Evolutionary conservation across 768 basidiomycete genomes (phyloP), one percentile per base, ranked within the genome.

Genomic region (Collybia sordida): DNA sequence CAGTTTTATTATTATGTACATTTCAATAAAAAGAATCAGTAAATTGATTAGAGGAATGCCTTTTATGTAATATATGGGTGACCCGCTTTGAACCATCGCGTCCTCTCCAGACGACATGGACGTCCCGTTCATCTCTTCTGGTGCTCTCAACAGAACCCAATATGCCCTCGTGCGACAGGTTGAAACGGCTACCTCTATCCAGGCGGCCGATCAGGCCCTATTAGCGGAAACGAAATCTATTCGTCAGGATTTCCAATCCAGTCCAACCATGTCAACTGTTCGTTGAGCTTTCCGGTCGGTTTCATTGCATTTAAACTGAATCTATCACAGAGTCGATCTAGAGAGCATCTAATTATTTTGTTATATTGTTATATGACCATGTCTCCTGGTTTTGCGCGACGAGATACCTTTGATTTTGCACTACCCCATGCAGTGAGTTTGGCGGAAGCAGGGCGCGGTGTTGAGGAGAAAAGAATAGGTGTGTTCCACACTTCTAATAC

Each of bases 371-470:
- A 75, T 6, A 81, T 78, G 65, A 69, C 74, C 23, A 68, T 75
- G 19, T 69, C 77, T 8, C 63, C 76, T 28, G 74, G 74, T 4
- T 68, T 70, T 42, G 61, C 77, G 15, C 53, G 70, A 3, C 59
- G 63, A 18, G 72, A 75, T n/a, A 65, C 75, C 19, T 70, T 92
- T 53, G 77, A 82, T 44, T 91, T 88, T 57, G 89, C 89, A 9
- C 74, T 93, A 36, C 78, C 81, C 3, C 83, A 89, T 56, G 92
- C 91, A 3, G 70, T 93, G 23, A 88, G 81, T 57, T 68, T 94
- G 25, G 88, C 88, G 2, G 90, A 88, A 59, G 80, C 81, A 9
- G 88, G 88, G 2, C 67, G 64, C 38, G 79, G 69, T 8, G 65
- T 84, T 6, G 73, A 78, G 57, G 78, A 87, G 59, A 86, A 88